Conservation (phyloP, 495 filamentous ascomycete genomes). For the Penicillium maclennaniae region DNA sequence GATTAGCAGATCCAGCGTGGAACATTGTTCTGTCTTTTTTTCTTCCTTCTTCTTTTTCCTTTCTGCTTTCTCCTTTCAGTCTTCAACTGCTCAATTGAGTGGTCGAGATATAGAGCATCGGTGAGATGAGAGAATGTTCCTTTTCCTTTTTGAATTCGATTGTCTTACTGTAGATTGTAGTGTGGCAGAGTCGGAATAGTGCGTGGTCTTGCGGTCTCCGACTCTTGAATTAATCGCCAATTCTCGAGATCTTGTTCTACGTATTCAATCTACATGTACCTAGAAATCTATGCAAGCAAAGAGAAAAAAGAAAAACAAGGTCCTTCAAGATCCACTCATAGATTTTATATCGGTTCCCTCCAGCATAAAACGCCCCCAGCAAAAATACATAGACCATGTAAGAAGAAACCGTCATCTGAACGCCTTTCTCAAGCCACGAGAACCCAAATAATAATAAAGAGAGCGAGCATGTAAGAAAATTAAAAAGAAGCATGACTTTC, state of each 20-base stretch:
- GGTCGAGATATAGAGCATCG: neutral
- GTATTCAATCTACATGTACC: neutral
- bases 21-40: neutral
- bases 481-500: neutral
- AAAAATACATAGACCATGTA: neutral
- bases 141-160: no score
- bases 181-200: neutral
- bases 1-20: slow-evolving; percentile 12
- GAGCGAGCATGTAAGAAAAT: no score
- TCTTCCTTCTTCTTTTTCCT: neutral
- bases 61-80: neutral
- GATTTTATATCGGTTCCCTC: neutral
- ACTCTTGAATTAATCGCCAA: neutral
- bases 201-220: no score
- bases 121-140: neutral
- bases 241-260: no score
- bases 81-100: no score
- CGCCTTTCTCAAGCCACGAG: neutral
- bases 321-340: neutral
- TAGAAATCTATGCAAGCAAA: neutral
- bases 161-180: no score
- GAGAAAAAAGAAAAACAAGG: neutral
- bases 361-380: neutral
- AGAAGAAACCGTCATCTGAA: neutral
- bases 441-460: neutral